Conservation (phyloP, 164 flowering plant species). For the Nymphaea colorata region DNA sequence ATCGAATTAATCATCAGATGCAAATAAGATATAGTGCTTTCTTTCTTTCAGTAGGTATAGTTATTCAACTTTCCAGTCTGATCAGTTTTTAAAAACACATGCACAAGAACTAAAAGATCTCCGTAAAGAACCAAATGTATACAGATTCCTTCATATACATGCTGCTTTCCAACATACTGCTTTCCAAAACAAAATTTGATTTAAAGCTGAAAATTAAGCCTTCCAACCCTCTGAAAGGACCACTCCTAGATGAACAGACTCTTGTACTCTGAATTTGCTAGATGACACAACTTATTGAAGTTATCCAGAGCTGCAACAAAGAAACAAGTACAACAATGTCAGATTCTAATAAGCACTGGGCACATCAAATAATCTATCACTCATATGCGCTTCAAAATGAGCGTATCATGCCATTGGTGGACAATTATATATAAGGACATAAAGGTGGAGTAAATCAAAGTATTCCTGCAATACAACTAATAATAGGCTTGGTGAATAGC, state of each 20-base stretch:
- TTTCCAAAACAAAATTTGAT: background rate
- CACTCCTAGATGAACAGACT: constrained; percentile 56
- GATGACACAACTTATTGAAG: constrained; percentile 64
- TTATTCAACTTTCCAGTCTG: background rate
- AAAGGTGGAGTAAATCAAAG: no score
- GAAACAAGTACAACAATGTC: background rate
- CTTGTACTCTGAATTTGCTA: constrained; percentile 73
- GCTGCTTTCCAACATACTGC: background rate
- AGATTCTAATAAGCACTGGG: no score
- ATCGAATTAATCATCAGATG: background rate
- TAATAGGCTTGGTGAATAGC: no score
- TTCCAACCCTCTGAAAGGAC: background rate
- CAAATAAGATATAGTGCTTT: background rate
- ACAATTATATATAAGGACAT: no score
- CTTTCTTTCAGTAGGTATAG: background rate
- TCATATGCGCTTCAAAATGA: no score
- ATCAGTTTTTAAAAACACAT: no score
- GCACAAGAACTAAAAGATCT: background rate
- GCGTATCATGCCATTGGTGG: no score
- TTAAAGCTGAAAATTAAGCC: background rate
- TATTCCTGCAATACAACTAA: no score
- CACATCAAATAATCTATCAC: no score
- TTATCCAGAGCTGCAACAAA: constrained; percentile 32
- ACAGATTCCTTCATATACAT: background rate
- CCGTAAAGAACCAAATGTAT: background rate